A percentile compares a stretch with the other conserved stretches of the same genome.
These are phyloP conservation scores for Alternaria incomplexa DNA, from an alignment of 2,329 filamentous ascomycete genomes.

Conservation along the genomic window DNA sequence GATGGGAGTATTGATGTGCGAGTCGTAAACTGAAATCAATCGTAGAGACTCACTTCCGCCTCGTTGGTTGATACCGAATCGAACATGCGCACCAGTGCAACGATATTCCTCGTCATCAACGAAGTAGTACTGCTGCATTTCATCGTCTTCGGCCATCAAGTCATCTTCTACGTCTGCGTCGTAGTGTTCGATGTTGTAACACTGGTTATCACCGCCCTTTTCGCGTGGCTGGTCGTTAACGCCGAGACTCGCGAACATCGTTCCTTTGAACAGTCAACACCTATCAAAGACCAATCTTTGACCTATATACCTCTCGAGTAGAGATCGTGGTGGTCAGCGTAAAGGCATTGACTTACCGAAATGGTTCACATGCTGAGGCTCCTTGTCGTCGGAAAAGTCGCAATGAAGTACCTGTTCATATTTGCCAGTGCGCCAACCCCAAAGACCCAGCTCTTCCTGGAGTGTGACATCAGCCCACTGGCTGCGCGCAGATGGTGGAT, in stretches of 20 bases:
- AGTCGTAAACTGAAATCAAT: neutral
- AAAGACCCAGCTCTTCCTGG: neutral
- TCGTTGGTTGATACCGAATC: slow-evolving; percentile 7
- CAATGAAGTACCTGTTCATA: neutral
- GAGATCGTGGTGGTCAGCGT: neutral
- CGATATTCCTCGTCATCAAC: slow-evolving; percentile 8
- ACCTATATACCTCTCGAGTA: neutral
- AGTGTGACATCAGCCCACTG: neutral
- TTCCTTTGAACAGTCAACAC: neutral
- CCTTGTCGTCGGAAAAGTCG: neutral
- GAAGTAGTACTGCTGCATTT: slow-evolving; percentile 8
- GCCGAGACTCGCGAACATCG: no score
- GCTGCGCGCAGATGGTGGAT: neutral
- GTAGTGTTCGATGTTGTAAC: slow-evolving; percentile 14
- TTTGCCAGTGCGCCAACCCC: neutral
- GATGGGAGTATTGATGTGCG: no score
- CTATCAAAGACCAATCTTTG: neutral
- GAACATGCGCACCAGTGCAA: slow-evolving; percentile 3
- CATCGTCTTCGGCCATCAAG: neutral
- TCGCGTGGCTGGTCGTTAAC: no score
- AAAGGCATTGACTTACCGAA: neutral
- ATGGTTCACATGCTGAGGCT: neutral
- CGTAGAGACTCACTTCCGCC: slow-evolving; percentile 2
- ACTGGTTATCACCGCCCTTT: slow-evolving; percentile 1
- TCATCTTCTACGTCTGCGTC: slow-evolving; percentile 4